Evolutionary conservation across 1,139 yeast genomes (phyloP).

Genomic region (Protomyces pachydermus): DNA sequence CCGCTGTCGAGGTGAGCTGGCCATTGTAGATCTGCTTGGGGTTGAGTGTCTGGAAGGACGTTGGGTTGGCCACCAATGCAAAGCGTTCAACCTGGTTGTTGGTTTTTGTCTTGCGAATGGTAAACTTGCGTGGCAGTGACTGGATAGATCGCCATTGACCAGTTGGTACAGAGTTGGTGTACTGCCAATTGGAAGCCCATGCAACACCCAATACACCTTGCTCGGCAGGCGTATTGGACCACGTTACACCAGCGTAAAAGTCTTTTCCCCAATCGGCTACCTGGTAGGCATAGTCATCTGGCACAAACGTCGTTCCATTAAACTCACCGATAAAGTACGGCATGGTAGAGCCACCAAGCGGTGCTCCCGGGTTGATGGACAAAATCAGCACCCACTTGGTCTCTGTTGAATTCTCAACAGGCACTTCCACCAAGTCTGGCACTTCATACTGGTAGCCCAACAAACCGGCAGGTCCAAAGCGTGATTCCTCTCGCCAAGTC

Average conservation of each 20-base stretch:
- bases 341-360: constrained; percentile 42
- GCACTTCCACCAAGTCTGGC: constrained; percentile 40
- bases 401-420: constrained; percentile 34
- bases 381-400: constrained; percentile 41
- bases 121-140: constrained; percentile 15
- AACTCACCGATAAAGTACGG: constrained; percentile 45
- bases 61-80: constrained; percentile 7
- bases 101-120: constrained; percentile 6
- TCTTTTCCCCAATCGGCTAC: constrained; percentile 22
- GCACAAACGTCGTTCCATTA: constrained; percentile 40
- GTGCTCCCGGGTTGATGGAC: constrained; percentile 43
- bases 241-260: constrained; percentile 25
- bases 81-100: constrained; percentile 5
- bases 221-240: constrained; percentile 20
- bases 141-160: constrained; percentile 18
- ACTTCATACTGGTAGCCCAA: constrained; percentile 44
- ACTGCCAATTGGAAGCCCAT: constrained; percentile 28
- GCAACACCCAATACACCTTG: constrained; percentile 22
- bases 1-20: neutral
- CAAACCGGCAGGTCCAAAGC: constrained; percentile 39
- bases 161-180: constrained; percentile 22
- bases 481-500: constrained; percentile 39
- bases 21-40: neutral
- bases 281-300: constrained; percentile 34
- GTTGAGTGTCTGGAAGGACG: neutral